phyloP scores from a whole-genome alignment of 139 green algal genomes.

The Closterium sp. region DNA sequence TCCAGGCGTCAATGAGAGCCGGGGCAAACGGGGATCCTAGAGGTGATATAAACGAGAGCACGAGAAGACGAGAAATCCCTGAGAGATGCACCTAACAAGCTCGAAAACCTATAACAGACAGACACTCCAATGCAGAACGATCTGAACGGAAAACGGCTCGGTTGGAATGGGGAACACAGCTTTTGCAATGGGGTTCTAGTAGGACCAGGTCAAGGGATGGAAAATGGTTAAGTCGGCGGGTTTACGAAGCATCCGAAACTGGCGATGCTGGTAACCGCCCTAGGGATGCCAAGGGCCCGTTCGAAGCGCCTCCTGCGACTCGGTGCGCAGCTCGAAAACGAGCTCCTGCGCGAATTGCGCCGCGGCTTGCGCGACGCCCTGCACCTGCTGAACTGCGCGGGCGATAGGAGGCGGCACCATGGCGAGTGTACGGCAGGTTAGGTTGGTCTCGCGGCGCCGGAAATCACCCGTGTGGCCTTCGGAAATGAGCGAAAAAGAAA shows the following conservation, averaged over 20 bases:
- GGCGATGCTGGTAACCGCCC: slow-evolving; percentile 2
- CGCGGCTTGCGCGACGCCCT: not conserved
- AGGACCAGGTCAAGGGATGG: not conserved
- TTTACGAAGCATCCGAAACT: slow-evolving; percentile 1
- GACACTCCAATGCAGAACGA: too few species aligned
- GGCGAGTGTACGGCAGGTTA: not conserved
- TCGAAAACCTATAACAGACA: too few species aligned
- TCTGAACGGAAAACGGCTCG: not conserved
- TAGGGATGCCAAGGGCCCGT: slow-evolving; percentile 11
- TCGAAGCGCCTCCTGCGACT: not conserved
- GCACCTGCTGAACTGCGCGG: not conserved
- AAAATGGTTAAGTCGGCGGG: not conserved
- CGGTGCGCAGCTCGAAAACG: not conserved
- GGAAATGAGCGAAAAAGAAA: too few species aligned
- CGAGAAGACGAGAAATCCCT: too few species aligned
- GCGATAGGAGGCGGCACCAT: not conserved
- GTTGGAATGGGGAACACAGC: not conserved
- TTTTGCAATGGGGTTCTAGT: too few species aligned
- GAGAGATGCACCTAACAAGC: too few species aligned
- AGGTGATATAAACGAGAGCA: not conserved
- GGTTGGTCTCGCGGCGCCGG: not conserved
- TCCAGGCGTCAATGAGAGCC: not conserved
- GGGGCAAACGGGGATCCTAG: not conserved
- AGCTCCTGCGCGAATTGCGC: slow-evolving; percentile 1
- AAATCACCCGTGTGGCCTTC: too few species aligned